These are phyloP conservation scores for Actinomortierella wolfii DNA, from an alignment of 371 early-diverging fungal species.

Conservation along the genomic window DNA sequence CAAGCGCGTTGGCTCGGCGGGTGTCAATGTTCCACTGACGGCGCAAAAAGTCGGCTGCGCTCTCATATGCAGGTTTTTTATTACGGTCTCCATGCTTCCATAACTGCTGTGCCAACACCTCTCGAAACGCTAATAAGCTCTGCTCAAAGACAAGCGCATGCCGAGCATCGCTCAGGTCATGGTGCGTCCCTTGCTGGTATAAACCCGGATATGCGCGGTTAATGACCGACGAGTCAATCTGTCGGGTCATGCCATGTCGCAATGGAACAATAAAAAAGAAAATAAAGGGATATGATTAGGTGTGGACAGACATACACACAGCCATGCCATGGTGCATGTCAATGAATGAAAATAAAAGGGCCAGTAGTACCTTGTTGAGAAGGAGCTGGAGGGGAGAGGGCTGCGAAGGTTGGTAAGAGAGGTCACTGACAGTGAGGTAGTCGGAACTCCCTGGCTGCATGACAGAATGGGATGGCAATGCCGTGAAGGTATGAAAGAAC, in stretches of 20 bases:
- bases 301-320: too few relatives aligned
- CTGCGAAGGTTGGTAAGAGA: slow-evolving; percentile 16
- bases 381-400: slow-evolving; percentile 22
- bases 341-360: not conserved
- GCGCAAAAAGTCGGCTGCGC: slow-evolving; percentile 35
- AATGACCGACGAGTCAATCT: slow-evolving; percentile 42
- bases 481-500: not conserved
- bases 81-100: slow-evolving; percentile 29
- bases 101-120: slow-evolving; percentile 22
- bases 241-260: too few relatives aligned
- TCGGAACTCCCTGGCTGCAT: slow-evolving; percentile 31
- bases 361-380: slow-evolving; percentile 30
- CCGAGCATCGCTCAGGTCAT: slow-evolving; percentile 1
- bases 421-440: slow-evolving; percentile 32
- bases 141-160: slow-evolving; percentile 17
- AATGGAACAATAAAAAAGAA: too few relatives aligned
- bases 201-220: slow-evolving; percentile 10
- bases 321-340: too few relatives aligned
- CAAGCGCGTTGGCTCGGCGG: slow-evolving; percentile 16
- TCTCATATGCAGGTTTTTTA: slow-evolving; percentile 2
- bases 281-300: not conserved
- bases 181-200: too few relatives aligned
- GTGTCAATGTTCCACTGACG: slow-evolving; percentile 31
- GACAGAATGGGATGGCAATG: not conserved
- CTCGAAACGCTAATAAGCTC: slow-evolving; percentile 34